Percentiles rank a stretch among this genome's conserved stretches.
These are phyloP conservation scores for Porogramme epimiltina DNA, from an alignment of 1,284 basidiomycete species.

Conservation along the genomic window DNA sequence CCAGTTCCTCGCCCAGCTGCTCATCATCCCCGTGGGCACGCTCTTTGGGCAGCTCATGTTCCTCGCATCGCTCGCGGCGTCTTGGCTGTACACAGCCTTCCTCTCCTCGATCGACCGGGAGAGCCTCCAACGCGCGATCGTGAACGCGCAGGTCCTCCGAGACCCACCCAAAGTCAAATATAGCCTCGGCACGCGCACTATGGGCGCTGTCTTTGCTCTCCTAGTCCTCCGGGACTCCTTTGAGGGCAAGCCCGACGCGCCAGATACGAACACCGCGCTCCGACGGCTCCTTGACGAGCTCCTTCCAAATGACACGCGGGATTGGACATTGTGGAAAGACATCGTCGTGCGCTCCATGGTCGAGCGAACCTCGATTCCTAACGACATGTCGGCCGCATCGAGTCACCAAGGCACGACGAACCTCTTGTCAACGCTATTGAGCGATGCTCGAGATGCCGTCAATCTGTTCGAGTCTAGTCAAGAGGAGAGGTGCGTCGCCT, in stretches of 20 bases:
- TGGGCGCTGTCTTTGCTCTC: constrained; percentile 14
- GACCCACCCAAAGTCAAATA: constrained; percentile 6
- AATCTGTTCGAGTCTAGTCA: too few species aligned
- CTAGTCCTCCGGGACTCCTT: constrained; percentile 6
- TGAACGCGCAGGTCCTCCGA: constrained; percentile 9
- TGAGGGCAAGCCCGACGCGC: not conserved
- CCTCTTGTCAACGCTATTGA: too few species aligned
- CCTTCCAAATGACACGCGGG: constrained; percentile 12
- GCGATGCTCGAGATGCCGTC: too few species aligned
- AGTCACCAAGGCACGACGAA: too few species aligned
- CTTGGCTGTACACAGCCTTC: constrained; percentile 22
- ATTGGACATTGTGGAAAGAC: constrained; percentile 12
- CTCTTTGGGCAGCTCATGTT: constrained; percentile 20
- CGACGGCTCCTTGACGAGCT: too few species aligned
- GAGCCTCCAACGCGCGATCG: constrained; percentile 15
- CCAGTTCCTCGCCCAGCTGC: constrained; percentile 21
- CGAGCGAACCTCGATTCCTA: too few species aligned
- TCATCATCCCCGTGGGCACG: constrained; percentile 16
- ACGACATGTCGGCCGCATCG: too few species aligned
- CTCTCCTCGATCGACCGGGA: constrained; percentile 20
- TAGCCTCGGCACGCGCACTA: constrained; percentile 13
- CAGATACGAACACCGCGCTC: not conserved
- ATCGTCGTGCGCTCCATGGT: not conserved
- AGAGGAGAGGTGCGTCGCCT: not conserved
- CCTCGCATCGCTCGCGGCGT: constrained; percentile 15